Evolutionary conservation across 2,329 filamentous ascomycete genomes (phyloP).

Genomic region (Cladophialophora immunda): DNA sequence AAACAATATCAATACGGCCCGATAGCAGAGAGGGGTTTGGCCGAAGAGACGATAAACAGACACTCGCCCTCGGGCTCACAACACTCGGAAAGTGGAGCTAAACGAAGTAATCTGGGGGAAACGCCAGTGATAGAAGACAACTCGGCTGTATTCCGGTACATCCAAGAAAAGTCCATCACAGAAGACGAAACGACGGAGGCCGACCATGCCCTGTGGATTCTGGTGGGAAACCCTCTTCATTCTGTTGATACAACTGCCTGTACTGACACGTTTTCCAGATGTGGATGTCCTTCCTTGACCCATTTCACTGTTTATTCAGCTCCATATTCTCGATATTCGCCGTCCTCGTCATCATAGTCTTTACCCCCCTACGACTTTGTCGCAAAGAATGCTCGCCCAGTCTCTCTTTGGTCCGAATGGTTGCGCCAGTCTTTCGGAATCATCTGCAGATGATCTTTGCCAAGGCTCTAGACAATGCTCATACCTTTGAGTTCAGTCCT

Average conservation of each 20-base stretch:
- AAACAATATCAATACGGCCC: conserved; percentile 33
- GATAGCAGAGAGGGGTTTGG: conserved; percentile 24
- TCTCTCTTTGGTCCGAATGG: conserved; percentile 36
- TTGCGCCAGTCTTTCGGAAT: conserved; percentile 38
- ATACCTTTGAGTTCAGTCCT: conserved; percentile 47
- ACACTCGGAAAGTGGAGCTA: conserved; percentile 12
- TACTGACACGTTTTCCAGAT: conserved; percentile 35
- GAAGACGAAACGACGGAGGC: conserved; percentile 42
- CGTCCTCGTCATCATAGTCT: conserved; percentile 59
- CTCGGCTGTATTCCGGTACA: conserved; percentile 35
- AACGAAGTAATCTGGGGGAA: conserved; percentile 19
- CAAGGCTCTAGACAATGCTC: conserved; percentile 40
- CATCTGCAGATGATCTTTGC: conserved; percentile 41
- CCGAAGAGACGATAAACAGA: conserved; percentile 19
- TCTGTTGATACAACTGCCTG: not conserved
- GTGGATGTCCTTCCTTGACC: conserved; percentile 55
- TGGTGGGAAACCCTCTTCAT: conserved; percentile 44
- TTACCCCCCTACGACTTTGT: conserved; percentile 65
- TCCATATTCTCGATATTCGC: conserved; percentile 64
- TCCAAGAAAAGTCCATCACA: conserved; percentile 38
- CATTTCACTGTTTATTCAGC: conserved; percentile 63
- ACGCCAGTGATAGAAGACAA: conserved; percentile 36
- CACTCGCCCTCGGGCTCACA: conserved; percentile 28
- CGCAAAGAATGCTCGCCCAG: conserved; percentile 52
- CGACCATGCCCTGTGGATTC: conserved; percentile 55